Percentiles rank a stretch among this genome's conserved stretches.
These are phyloP conservation scores for Astragalus membranaceus DNA, from an alignment of 306 rosid species.

Conservation along the genomic window DNA sequence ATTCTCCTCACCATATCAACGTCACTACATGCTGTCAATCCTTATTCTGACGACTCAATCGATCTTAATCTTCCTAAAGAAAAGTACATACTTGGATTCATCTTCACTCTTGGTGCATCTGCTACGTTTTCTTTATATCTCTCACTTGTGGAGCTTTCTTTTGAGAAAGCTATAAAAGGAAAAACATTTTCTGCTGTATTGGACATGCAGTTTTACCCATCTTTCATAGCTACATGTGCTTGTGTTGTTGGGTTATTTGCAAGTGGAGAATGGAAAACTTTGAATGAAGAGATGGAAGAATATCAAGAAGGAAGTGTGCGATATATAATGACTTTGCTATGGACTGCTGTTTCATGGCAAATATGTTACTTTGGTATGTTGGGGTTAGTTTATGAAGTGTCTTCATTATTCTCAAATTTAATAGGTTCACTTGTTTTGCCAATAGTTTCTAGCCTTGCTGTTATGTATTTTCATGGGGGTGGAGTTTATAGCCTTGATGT, in stretches of 20 bases:
- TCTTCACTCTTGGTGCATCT: conserved; percentile 46
- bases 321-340: conserved; percentile 41
- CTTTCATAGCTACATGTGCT: conserved; percentile 31
- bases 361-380: conserved; percentile 36
- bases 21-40: no score
- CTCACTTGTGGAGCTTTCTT: conserved; percentile 38
- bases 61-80: background rate
- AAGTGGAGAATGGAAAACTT: conserved; percentile 45
- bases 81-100: conserved; percentile 34
- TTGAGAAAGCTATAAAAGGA: conserved; percentile 36
- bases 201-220: conserved; percentile 38
- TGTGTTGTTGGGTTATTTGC: conserved; percentile 43
- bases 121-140: conserved; percentile 39
- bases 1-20: no score
- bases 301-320: conserved; percentile 38
- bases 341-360: conserved; percentile 53
- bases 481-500: conserved; percentile 38
- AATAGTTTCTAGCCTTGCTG: conserved; percentile 37
- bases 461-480: conserved; percentile 32
- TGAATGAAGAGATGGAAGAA: conserved; percentile 37
- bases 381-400: conserved; percentile 50
- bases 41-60: no score
- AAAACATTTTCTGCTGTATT: conserved; percentile 36
- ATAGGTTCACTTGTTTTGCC: conserved; percentile 42
- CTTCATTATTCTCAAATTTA: conserved; percentile 47